phyloP scores from a whole-genome alignment of 768 basidiomycete species.

The Pluteus cervinus region DNA sequence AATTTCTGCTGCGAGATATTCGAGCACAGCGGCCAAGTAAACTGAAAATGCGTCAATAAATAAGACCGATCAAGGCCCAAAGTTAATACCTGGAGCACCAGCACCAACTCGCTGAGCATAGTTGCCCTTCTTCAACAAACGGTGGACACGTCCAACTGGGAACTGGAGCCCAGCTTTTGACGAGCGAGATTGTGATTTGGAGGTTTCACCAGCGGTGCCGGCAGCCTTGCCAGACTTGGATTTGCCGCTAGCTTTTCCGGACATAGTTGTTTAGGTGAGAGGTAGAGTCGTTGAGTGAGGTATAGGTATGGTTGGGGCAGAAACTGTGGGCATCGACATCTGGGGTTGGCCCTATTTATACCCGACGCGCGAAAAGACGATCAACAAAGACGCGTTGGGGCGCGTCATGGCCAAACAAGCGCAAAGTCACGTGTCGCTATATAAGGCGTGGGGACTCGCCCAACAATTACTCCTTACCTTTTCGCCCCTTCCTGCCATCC shows the following conservation, averaged over 20 bases:
- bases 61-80: slow-evolving; percentile 1
- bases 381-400: slow-evolving; percentile 32
- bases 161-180: slow-evolving; percentile 61
- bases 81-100: slow-evolving; percentile 53
- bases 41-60: slow-evolving; percentile 28
- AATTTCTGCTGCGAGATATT: slow-evolving; percentile 80
- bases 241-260: slow-evolving; percentile 39
- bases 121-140: slow-evolving; percentile 69
- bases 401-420: slow-evolving; percentile 23
- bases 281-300: slow-evolving; percentile 7
- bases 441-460: slow-evolving; percentile 16
- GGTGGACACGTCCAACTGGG: slow-evolving; percentile 79
- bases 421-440: slow-evolving; percentile 31
- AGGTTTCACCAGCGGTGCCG: slow-evolving; percentile 20
- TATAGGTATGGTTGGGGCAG: slow-evolving; percentile 13
- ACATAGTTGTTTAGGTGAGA: slow-evolving; percentile 18
- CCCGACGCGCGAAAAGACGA: slow-evolving; percentile 13
- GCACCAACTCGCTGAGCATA: slow-evolving; percentile 72
- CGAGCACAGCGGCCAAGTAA: slow-evolving; percentile 76
- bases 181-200: slow-evolving; percentile 51
- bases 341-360: slow-evolving; percentile 17
- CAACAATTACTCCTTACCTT: slow-evolving; percentile 15
- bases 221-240: slow-evolving; percentile 46
- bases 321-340: slow-evolving; percentile 8
- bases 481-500: slow-evolving; percentile 3